Base-by-base conservation (phyloP, 2,329 filamentous ascomycete species). In the Elsinoe australis region DNA sequence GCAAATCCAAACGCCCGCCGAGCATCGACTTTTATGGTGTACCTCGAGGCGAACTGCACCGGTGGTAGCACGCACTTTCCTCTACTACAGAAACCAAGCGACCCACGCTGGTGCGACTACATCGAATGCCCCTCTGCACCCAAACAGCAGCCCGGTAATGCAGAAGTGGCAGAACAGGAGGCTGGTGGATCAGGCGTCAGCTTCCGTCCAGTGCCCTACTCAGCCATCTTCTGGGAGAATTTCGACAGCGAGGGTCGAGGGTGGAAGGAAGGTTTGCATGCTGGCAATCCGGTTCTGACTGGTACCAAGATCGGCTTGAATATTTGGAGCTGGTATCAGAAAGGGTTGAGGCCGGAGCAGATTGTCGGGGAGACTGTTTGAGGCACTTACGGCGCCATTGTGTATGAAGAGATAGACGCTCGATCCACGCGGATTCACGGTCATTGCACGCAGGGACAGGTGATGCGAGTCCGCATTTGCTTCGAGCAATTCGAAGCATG, bases 211-310 rank as follows among this genome's bases (percentile, higher is more conserved):
- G 69, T 73, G 32, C 69, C 68, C 49, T 74, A 76, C 0, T 78
- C 77, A 63, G 78, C 78, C 1, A 71, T 82, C 1, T 82, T 75
- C 51, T 82, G 78, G 78, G 72, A 75, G 63, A 82, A 82, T 59
- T 66, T 80, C 49, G 65, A 71, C 31, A 52, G 64, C 0, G 74
- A 79, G 60, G 77, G 78, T 2, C 67, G 63, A 17, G 76, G 76
- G 9, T 78, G 76, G 56, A 65, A 69, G 50, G 75, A 80, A 61
- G 77, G 74, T 24, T 77, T 77, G 68, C 78, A 82, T 68, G 76
- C 76, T 34, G 77, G 75, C 4, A 64, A 79, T 57, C 76, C 78
- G 6, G 77, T 82, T 0, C 61, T 63, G 41, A 66, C 61, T 32
- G 78, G 78, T 2, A 67, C 64, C 29, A 81, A 82, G 65, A 69